Conservation (phyloP, 1,284 basidiomycete species). For the Sporisorium scitamineum region DNA sequence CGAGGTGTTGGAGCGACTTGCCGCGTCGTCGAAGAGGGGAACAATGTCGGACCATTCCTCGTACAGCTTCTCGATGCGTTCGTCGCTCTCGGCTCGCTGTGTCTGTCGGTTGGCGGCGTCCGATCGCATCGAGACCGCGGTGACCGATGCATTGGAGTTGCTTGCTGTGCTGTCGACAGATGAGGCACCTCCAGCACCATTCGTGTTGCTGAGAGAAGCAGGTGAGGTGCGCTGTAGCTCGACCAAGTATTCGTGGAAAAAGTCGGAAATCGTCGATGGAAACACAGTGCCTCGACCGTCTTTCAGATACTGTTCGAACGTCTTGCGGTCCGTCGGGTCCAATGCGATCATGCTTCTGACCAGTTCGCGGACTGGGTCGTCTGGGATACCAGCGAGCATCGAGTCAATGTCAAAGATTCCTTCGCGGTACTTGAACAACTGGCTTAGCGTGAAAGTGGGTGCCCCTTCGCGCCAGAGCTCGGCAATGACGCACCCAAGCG, state of each 20-base stretch:
- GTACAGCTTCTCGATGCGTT: conserved; percentile 65
- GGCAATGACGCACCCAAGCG: conserved; percentile 92
- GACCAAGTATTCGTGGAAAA: conserved; percentile 87
- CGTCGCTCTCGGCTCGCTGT: conserved; percentile 58
- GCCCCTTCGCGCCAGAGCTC: conserved; percentile 96
- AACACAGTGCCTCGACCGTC: conserved; percentile 82
- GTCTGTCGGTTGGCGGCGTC: conserved; percentile 19
- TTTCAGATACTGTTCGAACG: conserved; percentile 84
- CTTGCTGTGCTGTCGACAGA: conserved; percentile 28
- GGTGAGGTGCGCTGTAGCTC: conserved; percentile 77
- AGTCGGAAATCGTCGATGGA: conserved; percentile 92
- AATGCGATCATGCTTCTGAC: conserved; percentile 90
- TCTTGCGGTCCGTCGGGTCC: conserved; percentile 80
- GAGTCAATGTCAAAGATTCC: conserved; percentile 83
- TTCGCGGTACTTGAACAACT: conserved; percentile 93
- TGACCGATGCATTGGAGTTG: conserved; percentile 41
- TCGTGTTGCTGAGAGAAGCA: conserved; percentile 1
- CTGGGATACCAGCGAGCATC: conserved; percentile 81
- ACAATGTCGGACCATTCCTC: conserved; percentile 64
- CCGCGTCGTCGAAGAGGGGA: conserved; percentile 40
- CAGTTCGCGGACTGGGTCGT: conserved; percentile 78
- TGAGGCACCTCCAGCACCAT: conserved; percentile 8
- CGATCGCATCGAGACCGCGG: conserved; percentile 37
- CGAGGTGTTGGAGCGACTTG: neutral
- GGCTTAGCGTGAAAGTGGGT: conserved; percentile 91